A percentile compares a stretch with the other conserved stretches of the same genome.
Evolutionary conservation across 179 eudicot species (phyloP).

Genomic region (Beta macrorhiza): DNA sequence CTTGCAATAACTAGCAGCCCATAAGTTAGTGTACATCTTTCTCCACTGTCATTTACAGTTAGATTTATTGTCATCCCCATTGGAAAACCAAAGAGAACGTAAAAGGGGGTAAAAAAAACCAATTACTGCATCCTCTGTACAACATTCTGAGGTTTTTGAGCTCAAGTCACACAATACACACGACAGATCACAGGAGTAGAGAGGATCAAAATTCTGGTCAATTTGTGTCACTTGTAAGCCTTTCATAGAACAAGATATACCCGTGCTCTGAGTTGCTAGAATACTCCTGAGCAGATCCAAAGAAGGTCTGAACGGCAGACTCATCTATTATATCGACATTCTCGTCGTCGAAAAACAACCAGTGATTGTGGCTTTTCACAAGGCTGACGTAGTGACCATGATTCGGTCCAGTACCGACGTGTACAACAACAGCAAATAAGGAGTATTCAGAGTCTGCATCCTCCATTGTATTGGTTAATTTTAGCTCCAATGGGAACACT

Average conservation of each 20-base stretch:
- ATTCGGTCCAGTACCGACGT: conserved; percentile 89
- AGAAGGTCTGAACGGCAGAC: conserved; percentile 81
- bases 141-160: conserved; percentile 16
- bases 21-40: conserved; percentile 12
- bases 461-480: conserved; percentile 76
- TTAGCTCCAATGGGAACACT: conserved; percentile 85
- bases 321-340: conserved; percentile 85
- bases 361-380: conserved; percentile 87
- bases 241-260: conserved; percentile 79
- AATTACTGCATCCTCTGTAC: conserved; percentile 31
- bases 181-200: conserved; percentile 6
- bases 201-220: conserved; percentile 22
- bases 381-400: conserved; percentile 90
- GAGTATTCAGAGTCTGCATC: conserved; percentile 78
- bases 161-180: conserved; percentile 14
- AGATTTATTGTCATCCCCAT: conserved; percentile 22
- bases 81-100: not conserved
- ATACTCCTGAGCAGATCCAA: conserved; percentile 86
- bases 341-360: conserved; percentile 87
- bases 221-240: conserved; percentile 32
- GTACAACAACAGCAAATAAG: conserved; percentile 80
- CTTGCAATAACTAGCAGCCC: conserved; percentile 12
- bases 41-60: conserved; percentile 23
- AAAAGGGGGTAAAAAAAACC: not conserved
- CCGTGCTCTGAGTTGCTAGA: conserved; percentile 88